A percentile compares a stretch with the other conserved stretches of the same genome.
These are phyloP conservation scores for Ophiostoma perfectum DNA, from an alignment of 2,329 filamentous ascomycete genomes.

Conservation along the genomic window DNA sequence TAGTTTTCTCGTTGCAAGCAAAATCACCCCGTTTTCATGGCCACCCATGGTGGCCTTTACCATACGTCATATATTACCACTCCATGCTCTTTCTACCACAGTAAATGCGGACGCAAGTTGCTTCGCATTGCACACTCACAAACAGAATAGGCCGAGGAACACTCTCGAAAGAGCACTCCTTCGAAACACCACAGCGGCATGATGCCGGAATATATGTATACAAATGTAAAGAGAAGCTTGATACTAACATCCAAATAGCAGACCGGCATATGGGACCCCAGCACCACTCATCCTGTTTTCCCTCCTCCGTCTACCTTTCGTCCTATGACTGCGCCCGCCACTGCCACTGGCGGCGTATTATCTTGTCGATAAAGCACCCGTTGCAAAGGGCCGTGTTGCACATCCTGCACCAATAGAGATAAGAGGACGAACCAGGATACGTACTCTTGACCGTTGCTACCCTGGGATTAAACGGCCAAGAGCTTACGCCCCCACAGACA, in stretches of 20 bases:
- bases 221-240: neutral
- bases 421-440: too few species aligned
- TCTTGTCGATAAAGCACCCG: neutral
- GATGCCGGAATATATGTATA: too few species aligned
- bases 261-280: too few species aligned
- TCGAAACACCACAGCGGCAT: too few species aligned
- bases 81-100: neutral
- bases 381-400: conserved; percentile 15
- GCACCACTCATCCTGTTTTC: too few species aligned
- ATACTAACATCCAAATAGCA: neutral
- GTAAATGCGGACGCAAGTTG: neutral
- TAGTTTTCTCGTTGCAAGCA: conserved; percentile 7
- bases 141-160: neutral
- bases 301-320: too few species aligned
- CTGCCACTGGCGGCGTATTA: neutral
- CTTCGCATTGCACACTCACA: neutral
- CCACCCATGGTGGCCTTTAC: neutral
- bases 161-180: neutral
- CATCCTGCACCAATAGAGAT: conserved; percentile 8
- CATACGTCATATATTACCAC: neutral
- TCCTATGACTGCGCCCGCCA: neutral
- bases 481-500: neutral
- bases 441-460: too few species aligned
- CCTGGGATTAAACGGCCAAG: too few species aligned
- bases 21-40: conserved; percentile 7